Evolutionary conservation across 2,329 filamentous ascomycete genomes (phyloP).

Genomic region (Colletotrichum agaves): DNA sequence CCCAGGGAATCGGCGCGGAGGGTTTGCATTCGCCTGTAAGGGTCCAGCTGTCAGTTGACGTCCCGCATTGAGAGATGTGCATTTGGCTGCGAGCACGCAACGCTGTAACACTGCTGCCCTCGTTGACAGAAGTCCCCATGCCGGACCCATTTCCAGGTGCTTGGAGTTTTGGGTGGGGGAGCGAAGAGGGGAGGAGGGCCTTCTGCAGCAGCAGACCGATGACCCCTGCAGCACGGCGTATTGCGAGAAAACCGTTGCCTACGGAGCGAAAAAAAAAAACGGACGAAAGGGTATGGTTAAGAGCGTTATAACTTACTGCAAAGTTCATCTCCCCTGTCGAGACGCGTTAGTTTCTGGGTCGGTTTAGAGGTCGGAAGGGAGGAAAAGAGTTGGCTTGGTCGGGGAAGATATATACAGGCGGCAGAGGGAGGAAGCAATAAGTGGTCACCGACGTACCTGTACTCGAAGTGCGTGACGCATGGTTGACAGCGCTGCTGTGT

Average conservation of each 20-base stretch:
- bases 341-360: constrained; percentile 22
- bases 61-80: neutral
- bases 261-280: neutral
- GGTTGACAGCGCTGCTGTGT: constrained; percentile 56
- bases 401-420: constrained; percentile 7
- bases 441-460: constrained; percentile 50
- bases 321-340: constrained; percentile 54
- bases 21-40: constrained; percentile 51
- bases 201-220: constrained; percentile 6
- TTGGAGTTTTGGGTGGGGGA: constrained; percentile 24
- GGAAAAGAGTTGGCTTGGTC: neutral
- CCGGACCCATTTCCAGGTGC: constrained; percentile 26
- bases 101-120: neutral
- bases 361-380: neutral
- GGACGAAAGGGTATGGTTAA: neutral
- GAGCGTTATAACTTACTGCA: constrained; percentile 50
- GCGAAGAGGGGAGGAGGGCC: neutral
- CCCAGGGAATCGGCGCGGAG: constrained; percentile 48
- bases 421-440: neutral
- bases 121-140: constrained; percentile 17
- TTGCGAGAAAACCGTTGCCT: neutral
- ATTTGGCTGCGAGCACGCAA: neutral
- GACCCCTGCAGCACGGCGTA: constrained; percentile 10
- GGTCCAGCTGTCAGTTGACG: constrained; percentile 2
- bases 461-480: constrained; percentile 57